Evolutionary conservation across 1,284 basidiomycete genomes (phyloP).

Genomic region (Malassezia psittaci): DNA sequence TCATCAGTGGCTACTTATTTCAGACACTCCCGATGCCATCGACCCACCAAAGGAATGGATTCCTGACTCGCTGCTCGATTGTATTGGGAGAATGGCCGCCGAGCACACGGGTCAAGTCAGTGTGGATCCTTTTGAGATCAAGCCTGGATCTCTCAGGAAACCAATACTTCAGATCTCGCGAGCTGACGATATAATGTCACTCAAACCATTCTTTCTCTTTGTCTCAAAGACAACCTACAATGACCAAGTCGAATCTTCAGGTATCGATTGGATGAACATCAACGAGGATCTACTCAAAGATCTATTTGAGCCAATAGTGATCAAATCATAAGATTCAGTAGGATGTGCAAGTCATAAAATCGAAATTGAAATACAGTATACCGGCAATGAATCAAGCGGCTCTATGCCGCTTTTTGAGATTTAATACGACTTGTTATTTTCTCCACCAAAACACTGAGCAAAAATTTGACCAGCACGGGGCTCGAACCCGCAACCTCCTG

Average conservation of each 20-base stretch:
- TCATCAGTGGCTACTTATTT: slow-evolving; percentile 99
- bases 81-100: not conserved
- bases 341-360: no score
- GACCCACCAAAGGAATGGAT: slow-evolving; percentile 73
- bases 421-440: no score
- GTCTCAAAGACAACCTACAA: slow-evolving; percentile 14
- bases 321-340: not conserved
- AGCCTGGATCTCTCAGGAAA: not conserved
- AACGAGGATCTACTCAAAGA: slow-evolving; percentile 24
- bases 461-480: slow-evolving; percentile 22
- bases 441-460: no score
- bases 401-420: no score
- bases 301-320: slow-evolving; percentile 21
- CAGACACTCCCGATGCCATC: slow-evolving; percentile 89
- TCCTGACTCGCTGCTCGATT: slow-evolving; percentile 77
- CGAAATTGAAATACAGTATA: no score
- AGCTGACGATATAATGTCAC: slow-evolving; percentile 2
- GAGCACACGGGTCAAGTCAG: not conserved
- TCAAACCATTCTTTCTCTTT: slow-evolving; percentile 16
- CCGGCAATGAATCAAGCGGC: no score
- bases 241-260: not conserved
- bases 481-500: slow-evolving; percentile 26
- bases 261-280: slow-evolving; percentile 18
- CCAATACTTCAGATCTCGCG: slow-evolving; percentile 1
- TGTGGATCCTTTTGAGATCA: not conserved